Percentiles rank a stretch among this genome's conserved stretches.
These are phyloP conservation scores for Pythium insidiosum DNA, from an alignment of 352 stramenopile species.

Conservation along the genomic window DNA sequence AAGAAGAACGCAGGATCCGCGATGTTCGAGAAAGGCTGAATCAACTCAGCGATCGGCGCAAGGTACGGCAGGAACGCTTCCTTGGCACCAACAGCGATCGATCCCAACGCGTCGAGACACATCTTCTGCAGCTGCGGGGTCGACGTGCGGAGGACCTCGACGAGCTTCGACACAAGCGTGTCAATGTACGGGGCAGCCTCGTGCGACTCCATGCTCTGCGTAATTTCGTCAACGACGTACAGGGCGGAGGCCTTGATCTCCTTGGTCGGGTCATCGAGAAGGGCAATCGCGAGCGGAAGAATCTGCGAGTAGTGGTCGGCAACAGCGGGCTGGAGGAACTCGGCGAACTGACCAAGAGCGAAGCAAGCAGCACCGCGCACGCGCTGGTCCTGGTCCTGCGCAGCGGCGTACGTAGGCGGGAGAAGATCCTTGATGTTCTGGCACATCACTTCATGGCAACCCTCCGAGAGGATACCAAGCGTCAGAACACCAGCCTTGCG, in stretches of 20 bases:
- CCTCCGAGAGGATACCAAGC: constrained; percentile 96
- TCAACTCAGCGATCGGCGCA: constrained; percentile 74
- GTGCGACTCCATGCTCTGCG: constrained; percentile 94
- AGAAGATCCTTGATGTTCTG: constrained; percentile 92
- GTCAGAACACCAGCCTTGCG: constrained; percentile 96
- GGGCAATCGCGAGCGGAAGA: constrained; percentile 91
- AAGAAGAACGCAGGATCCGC: constrained; percentile 91
- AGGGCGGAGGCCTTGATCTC: constrained; percentile 94
- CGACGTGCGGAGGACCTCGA: constrained; percentile 87
- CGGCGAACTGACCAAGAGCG: constrained; percentile 95
- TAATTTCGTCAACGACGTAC: constrained; percentile 99
- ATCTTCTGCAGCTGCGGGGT: constrained; percentile 96
- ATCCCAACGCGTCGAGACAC: constrained; percentile 93
- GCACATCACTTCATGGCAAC: constrained; percentile 92
- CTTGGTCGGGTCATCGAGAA: constrained; percentile 92
- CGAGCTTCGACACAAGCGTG: constrained; percentile 94
- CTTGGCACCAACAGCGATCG: constrained; percentile 95
- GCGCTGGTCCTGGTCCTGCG: constrained; percentile 88
- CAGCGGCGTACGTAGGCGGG: constrained; percentile 87
- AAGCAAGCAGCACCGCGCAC: constrained; percentile 97
- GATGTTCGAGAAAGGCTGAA: constrained; percentile 87
- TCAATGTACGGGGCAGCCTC: constrained; percentile 93
- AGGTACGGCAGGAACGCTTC: constrained; percentile 97
- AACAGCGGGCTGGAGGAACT: constrained; percentile 98
- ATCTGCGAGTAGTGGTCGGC: constrained; percentile 93